phyloP scores from a whole-genome alignment of 83 land plant genomes.

The Picea abies region DNA sequence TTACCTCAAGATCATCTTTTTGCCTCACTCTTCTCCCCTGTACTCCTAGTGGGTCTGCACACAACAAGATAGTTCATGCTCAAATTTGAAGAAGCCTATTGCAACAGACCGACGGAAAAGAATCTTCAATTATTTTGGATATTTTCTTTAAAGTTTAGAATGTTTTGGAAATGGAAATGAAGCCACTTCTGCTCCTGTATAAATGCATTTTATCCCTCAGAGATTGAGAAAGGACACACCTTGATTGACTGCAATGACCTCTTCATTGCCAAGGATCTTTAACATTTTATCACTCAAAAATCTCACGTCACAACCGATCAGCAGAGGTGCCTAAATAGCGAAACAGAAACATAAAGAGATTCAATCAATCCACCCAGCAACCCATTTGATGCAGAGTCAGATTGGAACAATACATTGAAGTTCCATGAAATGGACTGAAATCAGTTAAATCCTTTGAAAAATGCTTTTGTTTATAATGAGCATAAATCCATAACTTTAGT shows the following conservation, averaged over 20 bases:
- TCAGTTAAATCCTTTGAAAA: not conserved
- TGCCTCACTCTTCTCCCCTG: slow-evolving; percentile 26
- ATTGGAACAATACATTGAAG: not conserved
- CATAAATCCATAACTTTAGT: not conserved
- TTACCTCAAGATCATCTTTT: slow-evolving; percentile 13
- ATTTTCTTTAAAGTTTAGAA: not conserved
- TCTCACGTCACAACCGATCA: slow-evolving; percentile 87
- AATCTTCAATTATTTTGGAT: not conserved
- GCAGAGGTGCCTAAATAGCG: slow-evolving; percentile 72
- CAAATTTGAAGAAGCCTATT: not conserved
- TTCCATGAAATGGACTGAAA: not conserved
- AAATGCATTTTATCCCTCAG: not conserved
- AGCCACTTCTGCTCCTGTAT: not conserved
- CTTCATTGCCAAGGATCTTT: slow-evolving; percentile 56
- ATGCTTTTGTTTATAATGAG: not conserved
- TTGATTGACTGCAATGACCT: slow-evolving; percentile 87
- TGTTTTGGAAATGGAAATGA: not conserved
- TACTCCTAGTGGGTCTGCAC: slow-evolving; percentile 27
- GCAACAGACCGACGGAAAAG: not conserved
- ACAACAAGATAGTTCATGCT: slow-evolving; percentile 13
- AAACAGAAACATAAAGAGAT: not conserved
- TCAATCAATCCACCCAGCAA: not conserved
- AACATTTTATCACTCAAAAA: slow-evolving; percentile 42
- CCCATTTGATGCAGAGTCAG: not conserved
- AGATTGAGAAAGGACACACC: slow-evolving; percentile 29